Base-by-base conservation (phyloP, 2,329 filamentous ascomycete genomes). In the Claviceps sp. region DNA sequence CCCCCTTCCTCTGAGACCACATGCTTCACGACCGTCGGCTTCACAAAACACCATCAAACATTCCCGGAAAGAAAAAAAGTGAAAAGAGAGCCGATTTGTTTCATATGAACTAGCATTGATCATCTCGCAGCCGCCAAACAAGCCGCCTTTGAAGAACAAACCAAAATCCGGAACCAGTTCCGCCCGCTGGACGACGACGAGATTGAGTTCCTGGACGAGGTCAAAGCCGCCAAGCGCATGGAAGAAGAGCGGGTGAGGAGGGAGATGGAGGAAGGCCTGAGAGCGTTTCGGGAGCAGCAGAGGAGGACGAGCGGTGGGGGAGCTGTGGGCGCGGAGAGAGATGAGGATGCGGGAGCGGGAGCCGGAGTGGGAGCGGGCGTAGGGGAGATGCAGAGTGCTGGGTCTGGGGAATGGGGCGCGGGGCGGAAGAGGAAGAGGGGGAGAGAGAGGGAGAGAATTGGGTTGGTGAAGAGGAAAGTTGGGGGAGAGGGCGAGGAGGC, bases 161-260 rank as follows among this genome's bases (percentile, higher is more conserved):
- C 76, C 56, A 77, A 77, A 57, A 71, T 91, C 50, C 79, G 80
- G 61, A 86, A 91, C 61, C 87, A 91, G 69, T 90, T 89, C 64
- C 79, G 83, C 41, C 74, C 84, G 3, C 74, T 93, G 34, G 84
- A 91, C 62, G 85, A 88, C 54, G 85, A 89, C 63, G 87, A 91
- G 69, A 74, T 85, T 49, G 85, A 85, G 20, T 91, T 88, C 58
- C 68, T 93, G 49, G 80, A 84, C 47, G 77, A 76, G 46, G 73
- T 85, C 41, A 60, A 70, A 48, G 73, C 71, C 50, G 67, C 68
- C 50, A 70, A 72, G 61, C 65, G 73, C 38, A 66, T 62, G 5
- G 79, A 79, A 58, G 81, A 83, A 62, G 77, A 77, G 55, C 64
- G 71, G 45, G 66, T 75, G 49, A 68, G 70, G 57, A 66, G 68